Evolutionary conservation across 2,329 filamentous ascomycete species (phyloP), one percentile per base, ranked within the genome.

Genomic region (Penicillium sp.): DNA sequence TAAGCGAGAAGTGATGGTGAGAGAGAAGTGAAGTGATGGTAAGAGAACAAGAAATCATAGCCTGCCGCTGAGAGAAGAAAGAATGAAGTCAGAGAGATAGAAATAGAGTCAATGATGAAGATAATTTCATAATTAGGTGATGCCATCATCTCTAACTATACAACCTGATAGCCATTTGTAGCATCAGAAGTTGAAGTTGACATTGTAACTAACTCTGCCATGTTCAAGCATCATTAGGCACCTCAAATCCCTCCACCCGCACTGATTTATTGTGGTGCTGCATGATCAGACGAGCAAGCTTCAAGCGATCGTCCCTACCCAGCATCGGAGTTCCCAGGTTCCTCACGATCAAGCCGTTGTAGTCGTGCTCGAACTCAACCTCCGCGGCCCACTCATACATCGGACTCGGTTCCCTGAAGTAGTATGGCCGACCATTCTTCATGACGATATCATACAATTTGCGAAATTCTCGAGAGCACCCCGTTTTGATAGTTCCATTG

Each of bases 281-380:
- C 10, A 53, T 27, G 21, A 53, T 53, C 40, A 53, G 22, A n/a
- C 46, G 51, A 45, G 51, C 51, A 11, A 53, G 34, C 32, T 43
- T 53, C 32, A 53, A 34, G 14, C 51, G 51, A 18, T 53, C 51
- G 10, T 45, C 46, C 14, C 40, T 50, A 18, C 51, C 40, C 22
- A 53, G 31, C 5, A 1, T 32, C 14, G 45, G 40, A n/a, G 21
- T 2, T 8, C 32, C 39, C 16, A 24, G 14, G 13, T 45, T 50
- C 21, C 16, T 44, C 6, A 50, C 41, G 6, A 34, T 34, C 27
- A 53, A 10, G 0, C 51, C 51, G 11, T 44, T 14, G 9, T 50
- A 53, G 4, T 53, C 41, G 13, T 53, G 46, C 21, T 50, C 24
- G 18, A 53, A 53, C 24, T 50, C 40, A 24, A 50, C 51, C 14